phyloP scores from a whole-genome alignment of 2,329 filamentous ascomycete species.

The Sarocladium strictum region DNA sequence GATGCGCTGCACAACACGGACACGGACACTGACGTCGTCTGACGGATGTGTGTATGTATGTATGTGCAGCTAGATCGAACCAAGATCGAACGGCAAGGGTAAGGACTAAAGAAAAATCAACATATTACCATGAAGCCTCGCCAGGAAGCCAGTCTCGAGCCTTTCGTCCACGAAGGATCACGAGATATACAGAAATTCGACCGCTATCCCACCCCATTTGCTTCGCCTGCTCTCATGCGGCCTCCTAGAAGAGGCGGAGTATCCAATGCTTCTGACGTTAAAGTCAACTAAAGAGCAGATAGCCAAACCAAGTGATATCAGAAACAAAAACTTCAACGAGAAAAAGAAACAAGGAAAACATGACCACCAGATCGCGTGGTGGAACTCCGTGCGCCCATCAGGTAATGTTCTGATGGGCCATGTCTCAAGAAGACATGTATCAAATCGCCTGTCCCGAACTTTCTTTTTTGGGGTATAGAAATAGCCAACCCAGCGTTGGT shows the following conservation, averaged over 20 bases:
- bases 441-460: background rate
- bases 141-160: background rate
- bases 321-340: background rate
- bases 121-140: background rate
- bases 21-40: no score
- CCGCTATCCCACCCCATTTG: background rate
- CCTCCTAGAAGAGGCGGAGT: background rate
- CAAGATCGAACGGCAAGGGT: background rate
- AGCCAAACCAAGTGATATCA: background rate
- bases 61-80: background rate
- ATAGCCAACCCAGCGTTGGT: background rate
- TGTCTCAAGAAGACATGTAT: background rate
- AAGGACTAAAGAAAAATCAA: background rate
- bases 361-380: background rate
- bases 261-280: background rate
- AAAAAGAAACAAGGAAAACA: background rate
- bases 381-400: background rate
- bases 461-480: background rate
- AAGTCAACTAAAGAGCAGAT: slow-evolving; percentile 1
- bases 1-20: background rate
- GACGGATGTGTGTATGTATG: background rate
- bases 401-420: no score
- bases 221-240: background rate
- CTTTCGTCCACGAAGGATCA: background rate
- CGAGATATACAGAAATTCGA: background rate